A percentile compares a stretch with the other conserved stretches of the same genome.
phyloP scores from a whole-genome alignment of 345 rosid genomes.

The Moricandia arvensis region DNA sequence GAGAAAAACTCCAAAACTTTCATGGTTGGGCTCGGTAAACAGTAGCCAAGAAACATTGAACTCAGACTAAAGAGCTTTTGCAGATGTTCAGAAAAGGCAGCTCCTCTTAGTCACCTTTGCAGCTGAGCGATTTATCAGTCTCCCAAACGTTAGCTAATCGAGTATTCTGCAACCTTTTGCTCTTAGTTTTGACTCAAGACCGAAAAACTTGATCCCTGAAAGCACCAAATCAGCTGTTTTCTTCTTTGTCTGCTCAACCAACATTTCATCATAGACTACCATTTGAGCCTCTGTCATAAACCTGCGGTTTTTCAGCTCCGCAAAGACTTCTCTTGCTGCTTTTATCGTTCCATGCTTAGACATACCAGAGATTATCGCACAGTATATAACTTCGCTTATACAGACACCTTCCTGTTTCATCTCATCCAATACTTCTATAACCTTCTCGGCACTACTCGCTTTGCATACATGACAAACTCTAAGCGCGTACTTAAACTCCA shows the following conservation, averaged over 20 bases:
- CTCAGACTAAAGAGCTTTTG: not conserved
- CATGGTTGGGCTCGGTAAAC: not conserved
- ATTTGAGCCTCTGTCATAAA: constrained; percentile 61
- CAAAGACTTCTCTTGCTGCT: constrained; percentile 71
- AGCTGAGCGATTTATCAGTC: not conserved
- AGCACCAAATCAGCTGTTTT: constrained; percentile 78
- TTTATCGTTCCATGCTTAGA: constrained; percentile 71
- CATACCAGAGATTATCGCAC: constrained; percentile 74
- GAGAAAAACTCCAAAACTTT: constrained; percentile 2
- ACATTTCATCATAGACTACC: constrained; percentile 74
- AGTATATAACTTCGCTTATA: constrained; percentile 56
- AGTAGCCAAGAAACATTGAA: not conserved
- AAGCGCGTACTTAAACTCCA: constrained; percentile 74
- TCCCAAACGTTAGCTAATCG: constrained; percentile 4
- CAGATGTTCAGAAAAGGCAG: not conserved
- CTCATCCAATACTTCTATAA: constrained; percentile 70
- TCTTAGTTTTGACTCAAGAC: constrained; percentile 83
- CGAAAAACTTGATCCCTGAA: constrained; percentile 76
- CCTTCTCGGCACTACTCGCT: constrained; percentile 50
- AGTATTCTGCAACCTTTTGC: constrained; percentile 64
- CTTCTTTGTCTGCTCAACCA: constrained; percentile 76
- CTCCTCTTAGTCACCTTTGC: not conserved
- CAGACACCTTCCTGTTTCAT: constrained; percentile 64
- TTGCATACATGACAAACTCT: constrained; percentile 58
- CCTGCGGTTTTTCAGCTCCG: constrained; percentile 50